Conservation (phyloP, 2,329 filamentous ascomycete species). For the Ceratocystiopsis brevicomis region DNA sequence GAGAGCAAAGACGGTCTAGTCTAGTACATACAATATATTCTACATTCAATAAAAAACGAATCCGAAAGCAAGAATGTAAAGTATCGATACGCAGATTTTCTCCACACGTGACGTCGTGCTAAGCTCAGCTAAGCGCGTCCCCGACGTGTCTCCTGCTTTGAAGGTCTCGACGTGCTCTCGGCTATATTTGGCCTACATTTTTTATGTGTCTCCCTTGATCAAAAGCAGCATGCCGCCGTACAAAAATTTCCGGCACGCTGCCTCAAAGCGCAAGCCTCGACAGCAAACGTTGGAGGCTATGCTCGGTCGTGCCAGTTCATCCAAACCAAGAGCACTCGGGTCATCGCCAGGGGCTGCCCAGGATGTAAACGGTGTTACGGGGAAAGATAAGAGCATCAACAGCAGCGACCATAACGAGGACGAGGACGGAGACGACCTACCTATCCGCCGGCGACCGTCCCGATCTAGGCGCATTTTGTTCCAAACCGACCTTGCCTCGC, state of each 20-base stretch:
- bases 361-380: too few relatives aligned
- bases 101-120: neutral
- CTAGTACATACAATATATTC: neutral
- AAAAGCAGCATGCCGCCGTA: neutral
- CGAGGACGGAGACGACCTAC: constrained; percentile 3
- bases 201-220: neutral
- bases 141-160: too few relatives aligned
- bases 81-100: neutral
- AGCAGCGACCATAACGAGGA: neutral
- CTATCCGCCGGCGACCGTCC: neutral
- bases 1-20: neutral
- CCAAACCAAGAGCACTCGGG: neutral
- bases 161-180: too few relatives aligned
- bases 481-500: too few relatives aligned
- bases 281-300: constrained; percentile 9
- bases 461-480: too few relatives aligned
- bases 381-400: too few relatives aligned
- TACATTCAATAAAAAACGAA: too few relatives aligned
- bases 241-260: too few relatives aligned
- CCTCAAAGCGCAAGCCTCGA: neutral
- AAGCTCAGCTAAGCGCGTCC: neutral
- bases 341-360: neutral
- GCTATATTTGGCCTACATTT: neutral
- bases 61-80: too few relatives aligned
- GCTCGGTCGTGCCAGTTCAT: constrained; percentile 1